Evolutionary conservation across 2,329 filamentous ascomycete species (phyloP), one percentile per base, ranked within the genome.

Genomic region (Cladophialophora carrionii): DNA sequence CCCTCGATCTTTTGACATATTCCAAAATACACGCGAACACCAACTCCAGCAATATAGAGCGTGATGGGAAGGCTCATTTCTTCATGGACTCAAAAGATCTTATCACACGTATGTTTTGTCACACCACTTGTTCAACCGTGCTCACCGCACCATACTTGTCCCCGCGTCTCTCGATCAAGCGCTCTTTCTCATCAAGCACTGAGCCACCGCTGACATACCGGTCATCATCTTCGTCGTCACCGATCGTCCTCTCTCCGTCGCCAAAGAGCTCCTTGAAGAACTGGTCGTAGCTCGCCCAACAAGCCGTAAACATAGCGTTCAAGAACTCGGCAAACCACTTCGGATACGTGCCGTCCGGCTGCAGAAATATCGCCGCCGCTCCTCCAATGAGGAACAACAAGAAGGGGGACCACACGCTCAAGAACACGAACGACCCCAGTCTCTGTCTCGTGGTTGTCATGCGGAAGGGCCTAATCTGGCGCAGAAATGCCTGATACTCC

Each of bases 401-500:
- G 6, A 85, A 65, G 0, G 90, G 86, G 14, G 82, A 70, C 82
- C 87, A 90, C 0, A 86, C 68, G 0, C 79, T 68, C 5, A 87
- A n/a, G 67, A 96, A 87, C 1, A 92, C 64, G 12, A 80, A 77
- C 54, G 83, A 81, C 0, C 91, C 95, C 0, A 91, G 67, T 17
- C 76, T 79, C 76, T 98, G 94, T 34, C 85, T 81, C 57, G 74
- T 75, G 0, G 83, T 87, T 0, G 92, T 96, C 24, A 86, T 81
- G 0, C 81, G 86, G 75, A 94, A 98, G 0, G 90, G 80, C 61
- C 85, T 84, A 53, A 97, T 82, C 14, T 83, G 78, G 7, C 83
- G 79, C 3, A 99, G 82, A 76, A 93, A 96, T 1, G 80, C 79
- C 71, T 88, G 88, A 74, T 97, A 99, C 61, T 90, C 88, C 4